Conservation (phyloP, 352 stramenopile species). For the Pythium phragmitis region DNA sequence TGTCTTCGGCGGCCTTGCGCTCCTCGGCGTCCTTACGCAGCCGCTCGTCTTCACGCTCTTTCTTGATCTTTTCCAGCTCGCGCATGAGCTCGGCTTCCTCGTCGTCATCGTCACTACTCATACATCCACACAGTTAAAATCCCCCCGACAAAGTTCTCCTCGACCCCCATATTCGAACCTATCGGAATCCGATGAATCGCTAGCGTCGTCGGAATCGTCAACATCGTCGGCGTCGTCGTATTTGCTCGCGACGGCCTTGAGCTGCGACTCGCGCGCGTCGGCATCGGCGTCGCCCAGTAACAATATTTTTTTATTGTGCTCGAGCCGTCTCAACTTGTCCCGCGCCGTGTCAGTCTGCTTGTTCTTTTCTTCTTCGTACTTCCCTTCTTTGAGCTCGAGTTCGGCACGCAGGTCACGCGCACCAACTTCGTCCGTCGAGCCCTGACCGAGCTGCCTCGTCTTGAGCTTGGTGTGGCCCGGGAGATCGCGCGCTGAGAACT, state of each 20-base stretch:
- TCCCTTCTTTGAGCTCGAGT: conserved; percentile 67
- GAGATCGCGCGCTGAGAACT: conserved; percentile 81
- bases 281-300: conserved; percentile 71
- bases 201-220: conserved; percentile 53
- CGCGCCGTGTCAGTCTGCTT: conserved; percentile 79
- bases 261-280: conserved; percentile 73
- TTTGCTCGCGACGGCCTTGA: conserved; percentile 88
- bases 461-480: conserved; percentile 84
- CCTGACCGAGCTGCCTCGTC: conserved; percentile 79
- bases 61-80: conserved; percentile 98
- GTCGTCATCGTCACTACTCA: conserved; percentile 88
- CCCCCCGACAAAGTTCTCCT: background rate
- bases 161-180: conserved; percentile 29
- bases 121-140: background rate
- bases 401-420: conserved; percentile 72
- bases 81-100: conserved; percentile 96
- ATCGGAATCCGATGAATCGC: conserved; percentile 71
- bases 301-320: conserved; percentile 84
- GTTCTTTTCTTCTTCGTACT: conserved; percentile 74
- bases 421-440: conserved; percentile 76
- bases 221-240: conserved; percentile 91
- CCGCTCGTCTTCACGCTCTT: conserved; percentile 93
- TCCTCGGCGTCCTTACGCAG: conserved; percentile 89
- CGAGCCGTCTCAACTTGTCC: conserved; percentile 67
- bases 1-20: conserved; percentile 73